These are phyloP conservation scores for Aspergillus biplanus DNA, from an alignment of 495 filamentous ascomycete species.

Conservation along the genomic window DNA sequence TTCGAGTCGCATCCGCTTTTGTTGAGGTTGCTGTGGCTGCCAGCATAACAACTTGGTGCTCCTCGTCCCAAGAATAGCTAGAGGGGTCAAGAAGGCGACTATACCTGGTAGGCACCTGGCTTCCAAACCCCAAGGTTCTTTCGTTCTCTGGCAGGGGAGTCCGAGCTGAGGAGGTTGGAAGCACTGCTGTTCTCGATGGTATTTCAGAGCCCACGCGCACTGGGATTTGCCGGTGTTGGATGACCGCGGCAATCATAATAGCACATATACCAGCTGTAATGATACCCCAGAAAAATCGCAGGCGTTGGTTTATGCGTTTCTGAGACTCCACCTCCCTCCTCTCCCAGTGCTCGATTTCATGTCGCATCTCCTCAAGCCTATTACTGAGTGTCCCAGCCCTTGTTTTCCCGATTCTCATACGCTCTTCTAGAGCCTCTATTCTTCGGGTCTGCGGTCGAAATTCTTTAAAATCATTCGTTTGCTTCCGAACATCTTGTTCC, in stretches of 20 bases:
- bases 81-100: background rate
- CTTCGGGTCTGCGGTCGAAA: constrained; percentile 73
- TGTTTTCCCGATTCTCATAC: constrained; percentile 64
- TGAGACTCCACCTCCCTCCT: constrained; percentile 73
- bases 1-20: constrained; percentile 1
- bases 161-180: background rate
- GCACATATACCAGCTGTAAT: constrained; percentile 41
- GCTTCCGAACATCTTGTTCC: constrained; percentile 62
- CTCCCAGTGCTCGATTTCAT: constrained; percentile 72
- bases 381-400: constrained; percentile 66
- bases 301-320: constrained; percentile 62
- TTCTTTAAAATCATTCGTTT: constrained; percentile 66
- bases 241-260: constrained; percentile 48
- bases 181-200: background rate
- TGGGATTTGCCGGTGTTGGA: constrained; percentile 32
- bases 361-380: constrained; percentile 65
- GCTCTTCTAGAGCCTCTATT: constrained; percentile 65
- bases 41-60: constrained; percentile 6
- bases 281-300: constrained; percentile 64
- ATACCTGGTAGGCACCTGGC: constrained; percentile 24
- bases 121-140: background rate
- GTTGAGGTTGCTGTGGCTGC: constrained; percentile 15
- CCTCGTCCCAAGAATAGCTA: too few species aligned
- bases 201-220: background rate
- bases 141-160: background rate